These are phyloP conservation scores for Boletus rubroflammeus DNA, from an alignment of 768 basidiomycete genomes.

Conservation along the genomic window DNA sequence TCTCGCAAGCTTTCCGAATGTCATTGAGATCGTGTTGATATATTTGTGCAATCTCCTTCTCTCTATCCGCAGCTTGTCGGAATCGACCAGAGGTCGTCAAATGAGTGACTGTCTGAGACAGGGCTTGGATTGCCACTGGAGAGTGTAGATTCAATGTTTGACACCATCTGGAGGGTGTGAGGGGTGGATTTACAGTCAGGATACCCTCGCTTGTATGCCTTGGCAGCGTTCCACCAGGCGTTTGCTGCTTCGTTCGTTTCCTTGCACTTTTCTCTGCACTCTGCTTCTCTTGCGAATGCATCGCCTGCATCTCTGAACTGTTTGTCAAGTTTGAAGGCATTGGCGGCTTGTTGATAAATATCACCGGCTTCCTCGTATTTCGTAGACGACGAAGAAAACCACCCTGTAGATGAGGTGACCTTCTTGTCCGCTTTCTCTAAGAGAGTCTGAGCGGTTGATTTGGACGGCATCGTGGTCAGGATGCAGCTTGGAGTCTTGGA, in stretches of 20 bases:
- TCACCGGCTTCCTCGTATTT: slow-evolving; percentile 97
- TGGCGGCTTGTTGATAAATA: slow-evolving; percentile 91
- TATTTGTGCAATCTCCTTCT: slow-evolving; percentile 96
- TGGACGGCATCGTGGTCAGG: slow-evolving; percentile 54
- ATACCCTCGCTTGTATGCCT: slow-evolving; percentile 88
- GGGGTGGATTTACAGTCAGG: slow-evolving; percentile 66
- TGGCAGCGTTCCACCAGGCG: slow-evolving; percentile 98
- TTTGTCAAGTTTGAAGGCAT: slow-evolving; percentile 90
- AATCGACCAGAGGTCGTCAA: slow-evolving; percentile 85
- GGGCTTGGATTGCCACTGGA: slow-evolving; percentile 84
- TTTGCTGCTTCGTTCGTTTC: slow-evolving; percentile 95
- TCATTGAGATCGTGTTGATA: slow-evolving; percentile 82
- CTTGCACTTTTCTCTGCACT: slow-evolving; percentile 84
- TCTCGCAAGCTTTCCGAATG: slow-evolving; percentile 83
- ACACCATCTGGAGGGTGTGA: neutral
- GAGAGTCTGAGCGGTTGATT: slow-evolving; percentile 72
- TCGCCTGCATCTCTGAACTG: slow-evolving; percentile 90
- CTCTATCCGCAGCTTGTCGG: slow-evolving; percentile 95
- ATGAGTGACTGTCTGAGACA: slow-evolving; percentile 79
- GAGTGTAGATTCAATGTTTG: slow-evolving; percentile 8
- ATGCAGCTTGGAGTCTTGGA: neutral
- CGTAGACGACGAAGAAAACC: slow-evolving; percentile 80
- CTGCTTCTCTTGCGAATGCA: slow-evolving; percentile 89
- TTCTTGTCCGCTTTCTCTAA: slow-evolving; percentile 94
- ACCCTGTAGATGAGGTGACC: slow-evolving; percentile 73